These are phyloP conservation scores for Taiwanofungus camphoratus DNA, from an alignment of 1,284 basidiomycete species.

Conservation along the genomic window DNA sequence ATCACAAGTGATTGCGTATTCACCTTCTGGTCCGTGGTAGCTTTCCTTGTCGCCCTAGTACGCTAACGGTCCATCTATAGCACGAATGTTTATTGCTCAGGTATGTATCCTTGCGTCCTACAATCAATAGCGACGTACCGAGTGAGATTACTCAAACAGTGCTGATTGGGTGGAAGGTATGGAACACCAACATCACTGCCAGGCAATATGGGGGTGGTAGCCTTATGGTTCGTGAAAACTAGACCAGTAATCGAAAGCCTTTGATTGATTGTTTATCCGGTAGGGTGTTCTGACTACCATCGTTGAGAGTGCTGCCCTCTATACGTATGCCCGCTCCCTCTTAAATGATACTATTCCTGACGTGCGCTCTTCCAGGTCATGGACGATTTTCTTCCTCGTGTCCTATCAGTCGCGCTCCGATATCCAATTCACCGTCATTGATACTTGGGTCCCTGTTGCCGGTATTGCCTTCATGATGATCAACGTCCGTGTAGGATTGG, in stretches of 20 bases:
- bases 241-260: no score
- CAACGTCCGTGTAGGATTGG: slow-evolving; percentile 6
- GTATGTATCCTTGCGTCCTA: no score
- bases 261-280: background rate
- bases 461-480: slow-evolving; percentile 9
- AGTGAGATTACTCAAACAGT: background rate
- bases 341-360: background rate
- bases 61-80: no score
- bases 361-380: background rate
- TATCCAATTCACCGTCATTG: slow-evolving; percentile 1
- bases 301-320: slow-evolving; percentile 6
- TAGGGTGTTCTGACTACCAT: slow-evolving; percentile 1
- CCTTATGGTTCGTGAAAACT: slow-evolving; percentile 1
- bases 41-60: no score
- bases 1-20: slow-evolving; percentile 5
- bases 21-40: slow-evolving; percentile 2
- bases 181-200: background rate
- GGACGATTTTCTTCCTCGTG: slow-evolving; percentile 4
- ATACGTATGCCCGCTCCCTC: background rate
- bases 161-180: slow-evolving; percentile 2
- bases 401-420: slow-evolving; percentile 1
- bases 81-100: no score
- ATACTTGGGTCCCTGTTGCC: background rate
- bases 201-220: background rate
- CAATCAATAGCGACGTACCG: no score